phyloP scores from a whole-genome alignment of 2,329 filamentous ascomycete species.

The Bipolaris cookei region DNA sequence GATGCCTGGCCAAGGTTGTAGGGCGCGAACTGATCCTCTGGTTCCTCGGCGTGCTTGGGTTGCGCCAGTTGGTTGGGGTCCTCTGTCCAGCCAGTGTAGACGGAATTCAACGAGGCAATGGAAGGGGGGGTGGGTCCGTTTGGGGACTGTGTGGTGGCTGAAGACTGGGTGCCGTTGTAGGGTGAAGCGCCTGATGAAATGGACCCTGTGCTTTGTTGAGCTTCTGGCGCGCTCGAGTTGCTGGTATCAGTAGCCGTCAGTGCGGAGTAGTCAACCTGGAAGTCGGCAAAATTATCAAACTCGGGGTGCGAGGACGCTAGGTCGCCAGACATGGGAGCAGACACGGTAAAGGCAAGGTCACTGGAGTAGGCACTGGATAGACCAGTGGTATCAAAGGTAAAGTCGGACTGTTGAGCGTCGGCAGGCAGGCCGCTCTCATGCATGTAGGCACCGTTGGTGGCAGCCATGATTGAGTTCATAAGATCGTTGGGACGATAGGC shows the following conservation, averaged over 20 bases:
- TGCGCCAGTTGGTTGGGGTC: slow-evolving; percentile 31
- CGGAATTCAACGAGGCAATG: slow-evolving; percentile 45
- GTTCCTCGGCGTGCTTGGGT: slow-evolving; percentile 36
- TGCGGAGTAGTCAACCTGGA: slow-evolving; percentile 33
- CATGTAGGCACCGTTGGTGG: slow-evolving; percentile 44
- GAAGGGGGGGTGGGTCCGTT: slow-evolving; percentile 42
- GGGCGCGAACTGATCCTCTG: slow-evolving; percentile 40
- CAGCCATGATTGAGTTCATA: slow-evolving; percentile 48
- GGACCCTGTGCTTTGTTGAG: slow-evolving; percentile 40
- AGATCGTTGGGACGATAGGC: slow-evolving; percentile 42
- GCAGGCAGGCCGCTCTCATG: slow-evolving; percentile 35
- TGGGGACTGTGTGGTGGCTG: slow-evolving; percentile 41
- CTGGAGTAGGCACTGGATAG: slow-evolving; percentile 30
- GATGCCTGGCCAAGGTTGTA: slow-evolving; percentile 42
- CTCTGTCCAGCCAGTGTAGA: slow-evolving; percentile 48
- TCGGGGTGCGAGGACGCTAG: slow-evolving; percentile 29
- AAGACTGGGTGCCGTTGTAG: slow-evolving; percentile 44
- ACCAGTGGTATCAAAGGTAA: slow-evolving; percentile 31
- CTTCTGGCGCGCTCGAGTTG: slow-evolving; percentile 32
- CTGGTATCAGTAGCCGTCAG: slow-evolving; percentile 32
- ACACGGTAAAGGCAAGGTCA: slow-evolving; percentile 36
- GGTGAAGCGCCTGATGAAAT: slow-evolving; percentile 46
- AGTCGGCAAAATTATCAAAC: slow-evolving; percentile 37
- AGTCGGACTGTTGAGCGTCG: slow-evolving; percentile 33
- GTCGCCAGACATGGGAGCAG: slow-evolving; percentile 31